Evolutionary conservation across 1,284 basidiomycete species (phyloP).

Genomic region (Leccinum pseudoinsigne): DNA sequence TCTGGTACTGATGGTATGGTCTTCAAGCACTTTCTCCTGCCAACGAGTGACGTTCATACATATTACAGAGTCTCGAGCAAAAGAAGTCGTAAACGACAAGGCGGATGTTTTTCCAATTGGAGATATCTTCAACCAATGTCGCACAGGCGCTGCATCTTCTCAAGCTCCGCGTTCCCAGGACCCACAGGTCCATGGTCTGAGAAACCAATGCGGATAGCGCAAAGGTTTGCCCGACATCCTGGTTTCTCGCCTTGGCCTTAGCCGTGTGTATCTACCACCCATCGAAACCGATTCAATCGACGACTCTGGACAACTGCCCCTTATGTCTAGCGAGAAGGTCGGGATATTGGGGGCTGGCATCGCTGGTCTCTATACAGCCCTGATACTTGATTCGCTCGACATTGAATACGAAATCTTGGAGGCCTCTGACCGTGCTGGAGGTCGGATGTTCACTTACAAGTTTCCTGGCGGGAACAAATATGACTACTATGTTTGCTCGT

Average conservation of each 20-base stretch:
- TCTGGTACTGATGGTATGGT: not conserved
- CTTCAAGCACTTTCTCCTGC: not conserved
- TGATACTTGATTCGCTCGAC: constrained; percentile 35
- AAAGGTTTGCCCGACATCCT: not conserved
- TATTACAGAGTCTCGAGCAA: not conserved
- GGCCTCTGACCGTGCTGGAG: constrained; percentile 30
- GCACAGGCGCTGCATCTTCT: not conserved
- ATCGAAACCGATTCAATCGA: not conserved
- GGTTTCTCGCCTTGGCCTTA: not conserved
- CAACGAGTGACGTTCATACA: not conserved
- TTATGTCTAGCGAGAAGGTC: not conserved
- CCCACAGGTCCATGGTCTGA: not conserved
- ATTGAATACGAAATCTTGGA: constrained; percentile 38
- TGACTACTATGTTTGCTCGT: constrained; percentile 19
- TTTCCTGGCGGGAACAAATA: constrained; percentile 23
- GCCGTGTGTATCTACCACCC: not conserved
- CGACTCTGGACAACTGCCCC: not conserved
- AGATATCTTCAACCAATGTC: not conserved
- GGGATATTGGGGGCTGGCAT: constrained; percentile 29
- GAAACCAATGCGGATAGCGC: not conserved
- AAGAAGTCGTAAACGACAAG: not conserved
- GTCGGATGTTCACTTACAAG: constrained; percentile 36
- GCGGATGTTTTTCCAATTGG: not conserved
- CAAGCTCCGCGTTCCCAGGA: not conserved
- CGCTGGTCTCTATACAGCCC: constrained; percentile 39